A percentile compares a stretch with the other conserved stretches of the same genome.
phyloP scores from a whole-genome alignment of 805 yeast genomes.

The Ogataea zsoltii region DNA sequence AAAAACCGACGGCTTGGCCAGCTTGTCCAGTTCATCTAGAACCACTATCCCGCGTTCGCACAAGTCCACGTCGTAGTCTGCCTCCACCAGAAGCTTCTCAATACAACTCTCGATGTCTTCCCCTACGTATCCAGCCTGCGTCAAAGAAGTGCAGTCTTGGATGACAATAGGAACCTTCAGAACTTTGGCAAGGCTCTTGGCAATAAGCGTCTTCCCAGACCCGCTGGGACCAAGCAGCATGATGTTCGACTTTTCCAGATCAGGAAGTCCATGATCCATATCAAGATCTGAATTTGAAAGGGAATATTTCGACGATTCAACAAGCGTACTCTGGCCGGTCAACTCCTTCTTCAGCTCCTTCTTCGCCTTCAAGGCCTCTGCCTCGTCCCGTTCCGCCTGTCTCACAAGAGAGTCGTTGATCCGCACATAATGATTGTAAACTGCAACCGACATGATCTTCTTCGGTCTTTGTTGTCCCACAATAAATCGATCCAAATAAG shows the following conservation, averaged over 20 bases:
- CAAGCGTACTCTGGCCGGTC: slow-evolving; percentile 10
- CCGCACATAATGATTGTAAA: slow-evolving; percentile 56
- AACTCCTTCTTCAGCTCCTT: slow-evolving; percentile 5
- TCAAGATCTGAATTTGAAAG: slow-evolving; percentile 26
- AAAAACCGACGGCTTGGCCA: slow-evolving; percentile 48
- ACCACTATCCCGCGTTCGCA: slow-evolving; percentile 61
- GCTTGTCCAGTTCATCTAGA: slow-evolving; percentile 58
- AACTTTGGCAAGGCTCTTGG: slow-evolving; percentile 52
- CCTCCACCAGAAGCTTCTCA: slow-evolving; percentile 49
- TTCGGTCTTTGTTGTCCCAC: slow-evolving; percentile 59
- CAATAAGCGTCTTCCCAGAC: slow-evolving; percentile 59
- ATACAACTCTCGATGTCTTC: slow-evolving; percentile 62
- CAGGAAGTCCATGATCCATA: slow-evolving; percentile 38
- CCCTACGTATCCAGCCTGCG: slow-evolving; percentile 68
- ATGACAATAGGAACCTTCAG: slow-evolving; percentile 58
- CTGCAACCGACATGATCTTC: slow-evolving; percentile 60
- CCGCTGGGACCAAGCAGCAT: slow-evolving; percentile 62
- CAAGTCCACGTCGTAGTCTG: slow-evolving; percentile 51
- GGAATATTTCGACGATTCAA: not conserved
- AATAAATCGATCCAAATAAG: slow-evolving; percentile 50
- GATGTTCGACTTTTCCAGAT: slow-evolving; percentile 56
- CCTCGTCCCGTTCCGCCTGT: slow-evolving; percentile 8
- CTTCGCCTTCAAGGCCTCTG: slow-evolving; percentile 7
- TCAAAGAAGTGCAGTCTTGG: slow-evolving; percentile 61
- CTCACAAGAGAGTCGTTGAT: slow-evolving; percentile 38